Evolutionary conservation across 176 grass and related monocot genomes (phyloP).

Genomic region (Triticum turgidum): DNA sequence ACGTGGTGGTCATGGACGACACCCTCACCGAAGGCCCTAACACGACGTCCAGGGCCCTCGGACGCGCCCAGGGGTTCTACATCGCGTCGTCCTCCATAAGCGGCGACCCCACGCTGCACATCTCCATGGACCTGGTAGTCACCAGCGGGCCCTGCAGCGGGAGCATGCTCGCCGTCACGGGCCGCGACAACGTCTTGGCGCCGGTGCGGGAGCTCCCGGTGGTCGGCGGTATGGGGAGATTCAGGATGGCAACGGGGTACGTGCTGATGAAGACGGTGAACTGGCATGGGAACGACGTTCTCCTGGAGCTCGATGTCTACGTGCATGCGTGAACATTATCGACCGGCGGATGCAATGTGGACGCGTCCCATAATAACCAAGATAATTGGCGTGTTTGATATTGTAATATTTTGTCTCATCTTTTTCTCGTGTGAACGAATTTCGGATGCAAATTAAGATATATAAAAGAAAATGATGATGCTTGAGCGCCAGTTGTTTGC

Average conservation of each 20-base stretch:
- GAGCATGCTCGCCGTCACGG: background rate
- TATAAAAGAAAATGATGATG: too few relatives aligned
- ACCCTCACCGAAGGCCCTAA: background rate
- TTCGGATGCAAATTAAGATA: too few relatives aligned
- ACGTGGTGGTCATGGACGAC: background rate
- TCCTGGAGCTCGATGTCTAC: background rate
- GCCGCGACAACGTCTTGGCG: background rate
- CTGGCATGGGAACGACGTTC: background rate
- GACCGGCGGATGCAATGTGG: too few relatives aligned
- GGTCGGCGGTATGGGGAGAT: conserved; percentile 37
- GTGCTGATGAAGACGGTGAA: background rate
- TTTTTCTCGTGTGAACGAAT: too few relatives aligned
- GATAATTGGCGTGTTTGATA: too few relatives aligned
- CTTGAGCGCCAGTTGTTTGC: too few relatives aligned
- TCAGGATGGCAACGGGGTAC: conserved; percentile 33
- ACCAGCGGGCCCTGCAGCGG: background rate
- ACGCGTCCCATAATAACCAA: too few relatives aligned
- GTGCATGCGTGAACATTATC: background rate
- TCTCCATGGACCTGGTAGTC: background rate
- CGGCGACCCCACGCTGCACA: background rate
- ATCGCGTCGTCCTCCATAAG: background rate
- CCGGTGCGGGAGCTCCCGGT: conserved; percentile 34
- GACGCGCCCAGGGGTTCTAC: background rate
- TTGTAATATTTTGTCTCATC: too few relatives aligned
- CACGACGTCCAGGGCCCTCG: background rate